Conservation (phyloP, 805 yeast genomes). For the Starmerella asiatica region DNA sequence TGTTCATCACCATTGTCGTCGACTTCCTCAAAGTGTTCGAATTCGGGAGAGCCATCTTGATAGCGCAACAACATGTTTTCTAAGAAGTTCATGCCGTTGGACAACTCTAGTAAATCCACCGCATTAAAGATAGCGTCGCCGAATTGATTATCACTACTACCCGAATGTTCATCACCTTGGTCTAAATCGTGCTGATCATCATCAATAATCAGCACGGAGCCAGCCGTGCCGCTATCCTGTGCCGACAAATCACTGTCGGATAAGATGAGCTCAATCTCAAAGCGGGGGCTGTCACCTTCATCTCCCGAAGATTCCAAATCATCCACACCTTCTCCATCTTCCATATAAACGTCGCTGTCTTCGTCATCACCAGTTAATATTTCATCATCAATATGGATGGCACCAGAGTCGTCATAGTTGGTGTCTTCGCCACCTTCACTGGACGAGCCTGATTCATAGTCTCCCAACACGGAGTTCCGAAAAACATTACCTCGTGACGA, state of each 20-base stretch:
- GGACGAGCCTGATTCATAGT: constrained; percentile 62
- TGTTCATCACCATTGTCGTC: background rate
- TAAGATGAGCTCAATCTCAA: background rate
- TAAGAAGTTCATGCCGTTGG: background rate
- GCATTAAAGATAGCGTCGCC: constrained; percentile 31
- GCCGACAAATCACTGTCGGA: constrained; percentile 2
- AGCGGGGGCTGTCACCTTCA: background rate
- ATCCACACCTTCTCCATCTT: background rate
- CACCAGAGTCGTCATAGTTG: background rate
- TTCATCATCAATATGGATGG: background rate
- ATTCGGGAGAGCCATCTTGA: background rate
- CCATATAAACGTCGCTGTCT: background rate
- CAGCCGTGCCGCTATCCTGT: constrained; percentile 22
- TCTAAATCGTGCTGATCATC: constrained; percentile 18
- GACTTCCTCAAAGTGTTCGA: background rate
- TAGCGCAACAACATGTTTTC: background rate
- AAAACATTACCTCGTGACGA: constrained; percentile 36
- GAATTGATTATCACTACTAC: background rate
- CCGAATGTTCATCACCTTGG: constrained; percentile 10
- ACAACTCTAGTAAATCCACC: background rate
- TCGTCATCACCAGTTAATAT: too few species aligned
- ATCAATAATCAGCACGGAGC: constrained; percentile 21
- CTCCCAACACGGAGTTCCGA: constrained; percentile 79
- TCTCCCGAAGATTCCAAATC: background rate
- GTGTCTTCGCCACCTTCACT: background rate